Evolutionary conservation across 2,329 filamentous ascomycete genomes (phyloP), one percentile per base, ranked within the genome.

Genomic region (Aspergillus quadricinctus): DNA sequence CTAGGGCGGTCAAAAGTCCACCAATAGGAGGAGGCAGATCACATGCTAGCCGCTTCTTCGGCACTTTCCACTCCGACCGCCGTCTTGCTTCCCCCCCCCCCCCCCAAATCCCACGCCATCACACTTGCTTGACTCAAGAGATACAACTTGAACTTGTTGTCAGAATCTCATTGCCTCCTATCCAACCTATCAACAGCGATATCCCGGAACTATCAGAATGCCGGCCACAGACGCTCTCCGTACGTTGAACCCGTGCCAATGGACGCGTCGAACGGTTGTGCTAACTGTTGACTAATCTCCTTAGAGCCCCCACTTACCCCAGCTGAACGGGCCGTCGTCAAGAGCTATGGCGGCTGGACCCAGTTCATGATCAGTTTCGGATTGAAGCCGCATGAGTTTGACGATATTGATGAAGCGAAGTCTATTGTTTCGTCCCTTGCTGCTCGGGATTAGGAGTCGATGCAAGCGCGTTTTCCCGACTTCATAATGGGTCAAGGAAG

Each of bases 331-430:
- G 48, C 48, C 2, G 64, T 68, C 10, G 64, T 70, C 52, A 66
- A 69, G 41, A 49, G 41, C 28, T 69, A 69, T 25, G 68, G 66
- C 10, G 62, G 66, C 10, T 71, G 68, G 69, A 64, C 63, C 1
- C 10, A 29, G 2, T 71, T 71, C 37, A 56, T 70, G 55, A 1
- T 10, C 0, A 57, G 31, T 5, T 69, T 54, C 40, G 63, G 57
- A 1, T 53, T 71, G 31, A 70, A 69, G 49, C 64, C 67, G 0
- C 66, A 59, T 61, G 51, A 67, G 1, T 4, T 50, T 0, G 65
- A 69, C 1, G 68, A 71, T 49, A 55, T 29, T 0, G 52, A 63
- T 1, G 67, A 70, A 49, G 69, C 53, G 4, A 59, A 57, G 46
- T 25, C 14, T 4, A 66, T 67, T 43, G n/a, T 66, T 4, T 19